Evolutionary conservation across 345 rosid species (phyloP), one percentile per base, ranked within the genome.

Genomic region (Populus alba): DNA sequence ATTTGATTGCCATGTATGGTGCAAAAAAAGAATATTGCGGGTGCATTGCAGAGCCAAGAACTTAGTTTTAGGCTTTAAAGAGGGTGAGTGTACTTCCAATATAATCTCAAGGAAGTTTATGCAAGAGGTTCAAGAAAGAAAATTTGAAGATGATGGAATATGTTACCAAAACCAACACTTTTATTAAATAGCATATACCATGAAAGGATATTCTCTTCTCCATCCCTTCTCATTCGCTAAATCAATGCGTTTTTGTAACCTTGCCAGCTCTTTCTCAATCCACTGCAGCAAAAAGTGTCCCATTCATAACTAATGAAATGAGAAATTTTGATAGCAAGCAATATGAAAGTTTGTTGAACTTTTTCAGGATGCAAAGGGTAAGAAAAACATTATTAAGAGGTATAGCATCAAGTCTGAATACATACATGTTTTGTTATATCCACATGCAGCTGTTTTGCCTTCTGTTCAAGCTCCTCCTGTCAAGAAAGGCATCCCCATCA

Each of bases 121-220:
- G 75, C 37, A 35, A 51, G n/a, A 53, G 59, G 59, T 53, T 53
- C 4, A 1, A 20, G 23, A 43, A 13, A 25, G 31, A 27, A 38
- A 61, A 61, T 73, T 73, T 73, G 55, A n/a, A 62, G 70, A 65
- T 43, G 38, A 8, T 43, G 66, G 10, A 31, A 27, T 27, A n/a
- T 75, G 22, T 63, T 17, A n/a, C 41, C 49, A 43, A 25, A 75
- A 13, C 66, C 25, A 63, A 65, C 53, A 39, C 51, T 17, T 62
- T 16, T 53, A 53, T 18, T 53, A 53, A 53, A 59, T 5, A 20
- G 38, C 75, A 20, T 22, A 5, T 35, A 74, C 10, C 23, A 49
- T 17, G 16, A 72, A 81, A 81, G 83, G 83, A 81, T 81, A 81
- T 81, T 81, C 83, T 71, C 83, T 81, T 45, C 83, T 77, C 80